phyloP scores from a whole-genome alignment of 176 grass and related monocot genomes.

The Carex littledalei region DNA sequence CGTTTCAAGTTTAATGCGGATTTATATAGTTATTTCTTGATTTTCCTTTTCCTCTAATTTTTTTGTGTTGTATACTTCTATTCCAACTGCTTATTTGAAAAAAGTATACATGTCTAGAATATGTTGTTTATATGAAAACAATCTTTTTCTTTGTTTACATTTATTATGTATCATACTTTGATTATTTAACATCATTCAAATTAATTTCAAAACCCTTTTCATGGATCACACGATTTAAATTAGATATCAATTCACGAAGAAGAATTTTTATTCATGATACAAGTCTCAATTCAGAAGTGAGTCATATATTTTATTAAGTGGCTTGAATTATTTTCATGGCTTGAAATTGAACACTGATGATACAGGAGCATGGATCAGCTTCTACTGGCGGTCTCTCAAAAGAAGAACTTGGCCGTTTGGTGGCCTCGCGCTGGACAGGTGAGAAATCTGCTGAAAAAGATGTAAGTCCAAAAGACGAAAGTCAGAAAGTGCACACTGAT shows the following conservation, averaged over 20 bases:
- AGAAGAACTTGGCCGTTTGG: conserved; percentile 80
- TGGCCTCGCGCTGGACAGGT: conserved; percentile 95
- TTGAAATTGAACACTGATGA: not conserved
- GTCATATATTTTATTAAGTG: not conserved
- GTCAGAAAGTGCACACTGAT: conserved; percentile 36
- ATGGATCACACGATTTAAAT: not conserved
- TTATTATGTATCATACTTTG: not conserved
- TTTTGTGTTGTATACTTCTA: not conserved
- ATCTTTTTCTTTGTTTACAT: not conserved
- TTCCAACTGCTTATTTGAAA: not conserved
- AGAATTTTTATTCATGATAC: not conserved
- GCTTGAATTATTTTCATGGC: not conserved
- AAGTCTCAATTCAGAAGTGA: not conserved
- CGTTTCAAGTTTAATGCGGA: not conserved
- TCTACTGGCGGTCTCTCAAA: conserved; percentile 65
- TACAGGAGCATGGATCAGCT: conserved; percentile 48
- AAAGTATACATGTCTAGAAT: not conserved
- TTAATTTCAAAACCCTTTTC: not conserved
- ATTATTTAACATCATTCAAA: not conserved
- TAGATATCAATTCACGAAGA: not conserved
- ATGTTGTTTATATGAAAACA: not conserved
- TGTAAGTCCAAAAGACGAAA: conserved; percentile 34
- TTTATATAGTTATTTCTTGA: not conserved
- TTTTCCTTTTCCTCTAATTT: not conserved
- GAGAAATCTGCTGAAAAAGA: conserved; percentile 46